Evolutionary conservation across 1,139 yeast species (phyloP).

Genomic region (Geotrichum bryndzae): DNA sequence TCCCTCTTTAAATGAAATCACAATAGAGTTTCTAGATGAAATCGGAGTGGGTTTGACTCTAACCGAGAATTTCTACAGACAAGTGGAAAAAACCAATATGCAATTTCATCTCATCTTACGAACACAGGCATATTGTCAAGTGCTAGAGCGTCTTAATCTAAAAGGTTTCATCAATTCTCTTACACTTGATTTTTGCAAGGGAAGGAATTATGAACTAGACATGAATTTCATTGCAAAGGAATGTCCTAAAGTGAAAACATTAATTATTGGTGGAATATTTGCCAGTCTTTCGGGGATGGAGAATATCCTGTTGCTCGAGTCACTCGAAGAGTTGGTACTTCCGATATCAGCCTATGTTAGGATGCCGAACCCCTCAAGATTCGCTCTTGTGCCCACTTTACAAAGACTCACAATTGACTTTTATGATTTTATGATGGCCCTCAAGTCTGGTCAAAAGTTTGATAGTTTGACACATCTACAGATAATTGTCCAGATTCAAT

Average conservation of each 20-base stretch:
- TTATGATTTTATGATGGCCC: background rate
- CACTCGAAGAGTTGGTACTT: background rate
- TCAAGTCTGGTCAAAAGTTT: background rate
- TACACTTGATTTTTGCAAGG: background rate
- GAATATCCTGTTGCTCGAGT: background rate
- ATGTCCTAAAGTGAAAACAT: background rate
- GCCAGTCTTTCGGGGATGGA: background rate
- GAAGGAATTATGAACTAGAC: background rate
- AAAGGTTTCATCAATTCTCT: background rate
- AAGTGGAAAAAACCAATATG: background rate
- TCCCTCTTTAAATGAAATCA: background rate
- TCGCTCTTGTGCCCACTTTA: background rate
- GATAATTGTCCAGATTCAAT: background rate
- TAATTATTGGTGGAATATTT: background rate
- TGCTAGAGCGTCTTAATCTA: background rate
- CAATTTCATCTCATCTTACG: background rate
- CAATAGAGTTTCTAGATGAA: background rate
- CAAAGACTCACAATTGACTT: background rate
- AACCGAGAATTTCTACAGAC: background rate
- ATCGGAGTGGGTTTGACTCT: background rate
- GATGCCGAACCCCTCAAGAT: background rate
- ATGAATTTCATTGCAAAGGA: background rate
- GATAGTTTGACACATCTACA: background rate
- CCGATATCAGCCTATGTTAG: background rate
- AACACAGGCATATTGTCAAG: background rate